Evolutionary conservation across 2,329 filamentous ascomycete species (phyloP).

Genomic region (Albifimbria verrucaria): DNA sequence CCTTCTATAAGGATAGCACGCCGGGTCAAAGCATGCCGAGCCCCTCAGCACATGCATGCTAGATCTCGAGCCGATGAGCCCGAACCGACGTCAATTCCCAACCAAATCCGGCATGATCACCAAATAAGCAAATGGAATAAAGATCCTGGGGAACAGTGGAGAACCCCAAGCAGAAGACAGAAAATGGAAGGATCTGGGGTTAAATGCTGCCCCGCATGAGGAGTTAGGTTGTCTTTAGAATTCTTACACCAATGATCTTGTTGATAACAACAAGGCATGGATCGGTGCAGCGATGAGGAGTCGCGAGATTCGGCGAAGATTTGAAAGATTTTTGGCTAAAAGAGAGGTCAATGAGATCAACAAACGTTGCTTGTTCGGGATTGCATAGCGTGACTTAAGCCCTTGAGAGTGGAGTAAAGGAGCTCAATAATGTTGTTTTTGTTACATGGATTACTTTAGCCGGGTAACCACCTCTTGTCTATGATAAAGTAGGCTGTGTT

Average conservation of each 20-base stretch:
- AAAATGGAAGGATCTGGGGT: neutral
- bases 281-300: too few relatives aligned
- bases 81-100: neutral
- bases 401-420: too few relatives aligned
- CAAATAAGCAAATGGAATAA: neutral
- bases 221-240: neutral
- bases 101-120: neutral
- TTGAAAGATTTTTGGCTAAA: too few relatives aligned
- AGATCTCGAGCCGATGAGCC: neutral
- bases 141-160: neutral
- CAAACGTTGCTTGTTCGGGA: too few relatives aligned
- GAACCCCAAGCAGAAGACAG: neutral
- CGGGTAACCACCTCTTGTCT: too few relatives aligned
- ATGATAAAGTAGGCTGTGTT: too few relatives aligned
- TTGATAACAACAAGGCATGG: too few relatives aligned
- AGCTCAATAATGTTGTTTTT: too few relatives aligned
- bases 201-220: neutral
- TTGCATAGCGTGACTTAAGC: too few relatives aligned
- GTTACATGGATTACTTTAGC: too few relatives aligned
- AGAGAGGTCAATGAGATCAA: too few relatives aligned
- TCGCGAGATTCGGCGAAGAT: too few relatives aligned
- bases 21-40: neutral
- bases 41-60: neutral
- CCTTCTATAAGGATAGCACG: neutral
- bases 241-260: neutral